These are phyloP conservation scores for Aspergillus sp. DNA, from an alignment of 2,329 filamentous ascomycete species.

Conservation along the genomic window DNA sequence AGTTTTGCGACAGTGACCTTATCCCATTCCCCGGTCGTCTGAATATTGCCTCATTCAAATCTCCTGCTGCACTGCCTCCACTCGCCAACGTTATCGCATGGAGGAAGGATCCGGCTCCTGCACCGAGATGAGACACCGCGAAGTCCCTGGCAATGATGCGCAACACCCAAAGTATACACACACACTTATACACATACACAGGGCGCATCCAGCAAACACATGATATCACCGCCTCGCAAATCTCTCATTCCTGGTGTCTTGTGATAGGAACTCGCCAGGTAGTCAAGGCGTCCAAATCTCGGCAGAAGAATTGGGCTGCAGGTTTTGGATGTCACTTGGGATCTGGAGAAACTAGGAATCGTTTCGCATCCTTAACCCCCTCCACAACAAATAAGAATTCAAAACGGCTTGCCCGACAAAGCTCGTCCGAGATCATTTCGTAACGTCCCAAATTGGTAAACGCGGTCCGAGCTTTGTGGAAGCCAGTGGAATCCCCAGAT, in stretches of 20 bases:
- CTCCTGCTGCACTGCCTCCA: neutral
- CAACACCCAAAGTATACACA: neutral
- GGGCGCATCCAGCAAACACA: neutral
- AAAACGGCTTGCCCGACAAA: neutral
- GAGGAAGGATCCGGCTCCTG: neutral
- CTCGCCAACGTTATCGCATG: neutral
- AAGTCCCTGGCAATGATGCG: neutral
- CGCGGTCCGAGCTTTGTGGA: slow-evolving; percentile 15
- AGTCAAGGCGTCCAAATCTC: slow-evolving; percentile 15
- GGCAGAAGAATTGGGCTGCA: neutral
- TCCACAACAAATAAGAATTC: slow-evolving; percentile 13
- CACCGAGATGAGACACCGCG: neutral
- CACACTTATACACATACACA: neutral
- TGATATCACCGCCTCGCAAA: slow-evolving; percentile 1
- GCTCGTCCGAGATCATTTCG: slow-evolving; percentile 11
- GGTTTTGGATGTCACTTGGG: neutral
- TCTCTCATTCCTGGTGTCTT: neutral
- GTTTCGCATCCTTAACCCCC: slow-evolving; percentile 7
- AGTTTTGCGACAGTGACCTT: neutral
- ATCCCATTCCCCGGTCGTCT: neutral
- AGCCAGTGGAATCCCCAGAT: neutral
- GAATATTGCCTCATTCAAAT: slow-evolving; percentile 1
- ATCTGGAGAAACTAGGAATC: slow-evolving; percentile 10
- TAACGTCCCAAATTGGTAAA: slow-evolving; percentile 15
- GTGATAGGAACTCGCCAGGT: slow-evolving; percentile 5